Evolutionary conservation across 1,139 yeast genomes (phyloP), one percentile per base, ranked within the genome.

Genomic region (Yamadazyma pseudoaaseri): DNA sequence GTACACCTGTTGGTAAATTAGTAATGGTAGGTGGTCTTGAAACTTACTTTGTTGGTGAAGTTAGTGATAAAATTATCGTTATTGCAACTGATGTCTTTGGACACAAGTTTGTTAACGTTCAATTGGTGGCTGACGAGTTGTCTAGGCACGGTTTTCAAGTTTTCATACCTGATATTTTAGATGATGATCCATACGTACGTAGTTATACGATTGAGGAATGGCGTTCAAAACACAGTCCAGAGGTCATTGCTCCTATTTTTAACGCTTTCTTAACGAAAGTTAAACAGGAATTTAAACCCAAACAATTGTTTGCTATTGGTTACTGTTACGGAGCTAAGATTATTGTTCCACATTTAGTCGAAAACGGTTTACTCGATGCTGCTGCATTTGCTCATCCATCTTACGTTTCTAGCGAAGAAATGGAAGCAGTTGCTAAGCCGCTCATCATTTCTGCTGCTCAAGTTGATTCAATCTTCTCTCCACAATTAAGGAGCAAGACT

Each of bases 381-480:
- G 86, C 73, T 43, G 92, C 87, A 6, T 54, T 76, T 38, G 89
- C 89, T 7, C 96, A 87, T 56, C 96, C 96, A 7, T 79, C 92
- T 2, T 68, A 78, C 38, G 78, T 82, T 20, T 40, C 70, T 8
- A 65, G 72, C 18, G 87, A 78, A 13, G 90, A 82, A 47, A 66
- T 85, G 33, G 70, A 65, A 29, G 73, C 66, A 2, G 58, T 86
- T 42, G 35, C 35, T 22, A 73, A 69, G 43, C 95, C 95, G 16
- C 29, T 87, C 16, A 44, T 80, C 41, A 78, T 86, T 42, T 67
- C 82, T 26, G 85, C 83, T 37, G 94, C 95, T 27, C 85, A 83
- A 58, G 58, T 50, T 9, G 96, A 87, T 54, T 36, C 48, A 0
- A 60, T 73, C 32, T 86, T 80, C 70, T 52, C 87, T 3, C 55